Evolutionary conservation across 768 basidiomycete species (phyloP).

Genomic region (Dacryopinax spathularia): DNA sequence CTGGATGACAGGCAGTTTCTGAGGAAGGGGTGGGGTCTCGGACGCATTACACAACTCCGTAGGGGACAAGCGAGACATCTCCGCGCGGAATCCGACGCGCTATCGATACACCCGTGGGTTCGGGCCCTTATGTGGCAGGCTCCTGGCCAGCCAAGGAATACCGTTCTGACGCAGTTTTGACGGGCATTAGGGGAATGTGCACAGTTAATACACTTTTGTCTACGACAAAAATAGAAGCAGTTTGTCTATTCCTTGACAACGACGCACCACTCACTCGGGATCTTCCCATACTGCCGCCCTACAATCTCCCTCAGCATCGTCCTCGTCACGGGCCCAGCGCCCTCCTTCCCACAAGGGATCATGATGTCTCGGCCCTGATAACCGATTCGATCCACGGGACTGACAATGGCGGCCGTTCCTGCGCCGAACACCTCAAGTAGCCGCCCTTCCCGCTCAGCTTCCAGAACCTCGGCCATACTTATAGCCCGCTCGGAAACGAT

Average conservation of each 20-base stretch:
- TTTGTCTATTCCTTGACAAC: conserved; percentile 8
- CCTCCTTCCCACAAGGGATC: conserved; percentile 21
- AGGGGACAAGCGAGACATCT: too few species aligned
- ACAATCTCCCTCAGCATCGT: conserved; percentile 20
- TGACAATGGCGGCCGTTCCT: conserved; percentile 22
- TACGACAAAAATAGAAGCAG: neutral
- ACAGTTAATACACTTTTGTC: too few species aligned
- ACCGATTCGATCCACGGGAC: conserved; percentile 20
- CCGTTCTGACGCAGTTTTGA: too few species aligned
- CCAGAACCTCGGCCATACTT: conserved; percentile 9
- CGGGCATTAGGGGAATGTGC: too few species aligned
- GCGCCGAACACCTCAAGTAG: conserved; percentile 11
- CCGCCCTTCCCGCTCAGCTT: conserved; percentile 6
- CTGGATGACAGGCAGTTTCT: too few species aligned
- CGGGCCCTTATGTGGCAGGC: too few species aligned
- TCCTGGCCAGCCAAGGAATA: too few species aligned
- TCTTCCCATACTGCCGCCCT: conserved; percentile 24
- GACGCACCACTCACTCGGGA: conserved; percentile 25
- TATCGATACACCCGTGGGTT: too few species aligned
- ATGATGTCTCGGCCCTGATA: conserved; percentile 23
- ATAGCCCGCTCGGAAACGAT: conserved; percentile 11
- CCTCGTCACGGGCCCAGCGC: conserved; percentile 22
- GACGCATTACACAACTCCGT: too few species aligned
- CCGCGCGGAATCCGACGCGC: too few species aligned
- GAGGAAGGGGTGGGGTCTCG: too few species aligned